Evolutionary conservation across 2,329 filamentous ascomycete genomes (phyloP), one percentile per base, ranked within the genome.

Genomic region (Helicocarpus griseus): DNA sequence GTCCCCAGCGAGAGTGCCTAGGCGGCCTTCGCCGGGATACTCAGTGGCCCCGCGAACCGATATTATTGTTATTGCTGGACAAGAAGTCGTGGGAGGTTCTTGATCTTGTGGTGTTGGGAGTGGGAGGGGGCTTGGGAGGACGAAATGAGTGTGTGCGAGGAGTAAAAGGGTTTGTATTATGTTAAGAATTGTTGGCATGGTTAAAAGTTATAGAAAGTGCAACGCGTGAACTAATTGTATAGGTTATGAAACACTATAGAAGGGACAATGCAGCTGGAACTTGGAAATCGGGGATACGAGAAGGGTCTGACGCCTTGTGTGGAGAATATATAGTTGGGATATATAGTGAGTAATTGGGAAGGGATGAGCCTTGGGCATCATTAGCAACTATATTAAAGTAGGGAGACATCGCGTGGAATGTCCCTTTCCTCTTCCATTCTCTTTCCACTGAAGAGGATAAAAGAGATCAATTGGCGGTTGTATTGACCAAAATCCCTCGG

Each of bases 11-110:
- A 58, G 6, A n/a, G 45, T 14, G 8, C 52, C 52, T 21, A 58
- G 53, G 33, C 53, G 51, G 29, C 57, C 57, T 2, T 56, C 36
- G 7, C 57, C 57, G 14, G 54, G 38, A 8, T 26, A 22, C 52
- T 58, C 56, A n/a, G 52, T 51, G 17, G 51, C 52, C 22, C 54
- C 57, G 26, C 57, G 57, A 19, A 52, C 56, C 17, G 54, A 48
- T 9, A 58, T 57, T 31, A 58, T 55, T 29, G 50, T 50, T 11
- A 58, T 47, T 6, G 56, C 35, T 2, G 57, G 1, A 26, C 52
- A 53, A 26, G 28, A 11, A 4, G 39, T 17, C 13, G 33, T 35
- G 45, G 45, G 11, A 21, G 11, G 6, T 3, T 17, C 8, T 17
- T 29, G 41, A 17, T 1, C 41, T 22, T 29, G 41, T 31, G 45